Percentiles rank a stretch among this genome's conserved stretches.
Conservation (phyloP, 2,329 filamentous ascomycete genomes). For the Colletotrichum lupini region DNA sequence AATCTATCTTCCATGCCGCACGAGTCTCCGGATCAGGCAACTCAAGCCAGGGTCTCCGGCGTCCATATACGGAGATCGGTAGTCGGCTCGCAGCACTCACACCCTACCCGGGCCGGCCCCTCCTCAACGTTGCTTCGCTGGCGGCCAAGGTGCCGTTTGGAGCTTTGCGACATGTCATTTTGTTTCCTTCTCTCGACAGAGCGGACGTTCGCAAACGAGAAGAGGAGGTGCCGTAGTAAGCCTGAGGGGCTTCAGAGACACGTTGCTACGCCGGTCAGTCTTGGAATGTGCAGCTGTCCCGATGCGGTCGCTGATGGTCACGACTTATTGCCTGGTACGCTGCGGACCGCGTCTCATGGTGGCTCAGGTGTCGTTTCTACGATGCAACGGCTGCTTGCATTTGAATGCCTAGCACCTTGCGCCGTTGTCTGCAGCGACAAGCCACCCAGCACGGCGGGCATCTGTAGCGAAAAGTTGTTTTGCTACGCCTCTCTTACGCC, state of each 20-base stretch:
- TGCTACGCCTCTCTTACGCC: constrained; percentile 25
- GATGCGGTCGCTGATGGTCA: constrained; percentile 11
- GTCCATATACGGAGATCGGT: constrained; percentile 27
- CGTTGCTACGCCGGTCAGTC: constrained; percentile 25
- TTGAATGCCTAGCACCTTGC: not conserved
- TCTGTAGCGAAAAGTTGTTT: constrained; percentile 8
- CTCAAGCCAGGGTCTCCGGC: constrained; percentile 15
- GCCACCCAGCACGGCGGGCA: not conserved
- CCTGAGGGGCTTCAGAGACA: constrained; percentile 20
- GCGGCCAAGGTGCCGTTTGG: constrained; percentile 10
- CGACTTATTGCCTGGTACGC: not conserved
- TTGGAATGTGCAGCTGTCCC: constrained; percentile 28
- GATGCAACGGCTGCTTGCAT: constrained; percentile 20
- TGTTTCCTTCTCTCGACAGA: not conserved
- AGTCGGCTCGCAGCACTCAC: constrained; percentile 31
- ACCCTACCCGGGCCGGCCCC: constrained; percentile 21
- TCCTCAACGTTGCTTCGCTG: constrained; percentile 29
- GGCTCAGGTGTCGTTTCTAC: constrained; percentile 8
- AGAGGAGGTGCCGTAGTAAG: constrained; percentile 6
- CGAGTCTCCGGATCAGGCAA: constrained; percentile 15
- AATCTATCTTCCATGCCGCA: constrained; percentile 9
- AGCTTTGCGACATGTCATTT: constrained; percentile 26
- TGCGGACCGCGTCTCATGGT: constrained; percentile 10
- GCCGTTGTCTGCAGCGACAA: constrained; percentile 15
- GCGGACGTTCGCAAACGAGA: not conserved